Conservation (phyloP, 495 filamentous ascomycete species). For the Podospora australis region DNA sequence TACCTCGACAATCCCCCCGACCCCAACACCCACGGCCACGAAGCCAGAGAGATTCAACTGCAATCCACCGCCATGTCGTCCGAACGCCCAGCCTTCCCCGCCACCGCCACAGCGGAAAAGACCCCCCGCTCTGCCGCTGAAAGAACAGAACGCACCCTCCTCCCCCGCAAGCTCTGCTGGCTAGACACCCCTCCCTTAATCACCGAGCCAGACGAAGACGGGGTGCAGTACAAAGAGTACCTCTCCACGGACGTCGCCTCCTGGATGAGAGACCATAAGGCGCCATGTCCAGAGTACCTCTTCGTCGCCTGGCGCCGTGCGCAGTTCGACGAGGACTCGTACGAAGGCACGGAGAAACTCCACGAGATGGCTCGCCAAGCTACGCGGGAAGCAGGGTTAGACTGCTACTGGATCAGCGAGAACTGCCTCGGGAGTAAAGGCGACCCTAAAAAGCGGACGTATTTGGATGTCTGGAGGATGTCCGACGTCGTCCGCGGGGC, state of each 20-base stretch:
- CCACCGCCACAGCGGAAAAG: neutral
- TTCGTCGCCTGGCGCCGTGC: neutral
- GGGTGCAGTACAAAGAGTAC: neutral
- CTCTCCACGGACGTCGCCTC: neutral
- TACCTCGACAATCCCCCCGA: too few relatives aligned
- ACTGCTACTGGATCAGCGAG: neutral
- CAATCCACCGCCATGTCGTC: neutral
- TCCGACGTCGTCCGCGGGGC: neutral
- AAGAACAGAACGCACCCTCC: neutral
- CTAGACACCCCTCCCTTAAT: neutral
- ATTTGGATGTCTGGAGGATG: neutral
- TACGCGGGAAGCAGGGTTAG: neutral
- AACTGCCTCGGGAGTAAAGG: neutral
- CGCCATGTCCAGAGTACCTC: neutral
- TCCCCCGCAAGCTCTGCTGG: neutral
- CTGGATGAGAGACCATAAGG: neutral
- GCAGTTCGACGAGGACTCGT: neutral
- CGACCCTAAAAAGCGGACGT: neutral
- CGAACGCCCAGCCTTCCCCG: neutral
- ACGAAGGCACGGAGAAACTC: neutral
- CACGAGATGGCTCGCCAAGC: neutral
- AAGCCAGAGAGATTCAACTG: neutral
- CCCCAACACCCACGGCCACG: neutral
- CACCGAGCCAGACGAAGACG: neutral
- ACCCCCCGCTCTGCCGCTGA: neutral